Evolutionary conservation across 331 rosid species (phyloP), one percentile per base, ranked within the genome.

Genomic region (Cydonia oblonga): DNA sequence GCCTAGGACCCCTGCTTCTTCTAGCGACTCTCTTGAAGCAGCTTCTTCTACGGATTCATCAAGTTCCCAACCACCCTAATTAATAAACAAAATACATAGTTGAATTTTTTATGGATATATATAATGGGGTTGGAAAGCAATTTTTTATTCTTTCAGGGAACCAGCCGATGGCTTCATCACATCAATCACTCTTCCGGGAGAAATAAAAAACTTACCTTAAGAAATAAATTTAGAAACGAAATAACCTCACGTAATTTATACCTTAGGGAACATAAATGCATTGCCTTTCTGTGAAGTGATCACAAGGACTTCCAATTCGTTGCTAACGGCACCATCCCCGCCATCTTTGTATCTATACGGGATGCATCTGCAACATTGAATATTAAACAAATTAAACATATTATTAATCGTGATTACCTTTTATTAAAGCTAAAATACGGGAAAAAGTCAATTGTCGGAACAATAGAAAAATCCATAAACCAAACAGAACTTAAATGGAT

Each of bases 61-160:
- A 73, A 95, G 82, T 62, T 95, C 99, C 99, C 99, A 95, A 60
- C 97, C 99, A 83, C 99, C 98, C 90, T 91, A 70, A 18, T 7
- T 87, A 70, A 18, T 19, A 7, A 29, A 6, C 52, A 30, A 30
- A n/a, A 59, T 12, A 32, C 7, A 44, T 33, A 26, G 13, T 38
- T 52, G 58, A 64, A 22, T 23, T 38, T 38, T 11, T 5, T 26
- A 19, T 22, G 60, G 76, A 61, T 59, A 51, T 58, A 46, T 49
- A 52, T n/a, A n/a, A n/a, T n/a, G 16, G 8, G 10, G 7, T 2
- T 73, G 16, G 2, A 30, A 40, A 70, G 10, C 18, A 30, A 70
- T n/a, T n/a, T n/a, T n/a, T n/a, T n/a, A n/a, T n/a, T n/a, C n/a
- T n/a, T n/a, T n/a, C n/a, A n/a, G n/a, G n/a, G n/a, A n/a, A n/a